Percentiles rank a stretch among this genome's conserved stretches.
phyloP scores from a whole-genome alignment of 352 stramenopile genomes.

The Phytophthora melonis region DNA sequence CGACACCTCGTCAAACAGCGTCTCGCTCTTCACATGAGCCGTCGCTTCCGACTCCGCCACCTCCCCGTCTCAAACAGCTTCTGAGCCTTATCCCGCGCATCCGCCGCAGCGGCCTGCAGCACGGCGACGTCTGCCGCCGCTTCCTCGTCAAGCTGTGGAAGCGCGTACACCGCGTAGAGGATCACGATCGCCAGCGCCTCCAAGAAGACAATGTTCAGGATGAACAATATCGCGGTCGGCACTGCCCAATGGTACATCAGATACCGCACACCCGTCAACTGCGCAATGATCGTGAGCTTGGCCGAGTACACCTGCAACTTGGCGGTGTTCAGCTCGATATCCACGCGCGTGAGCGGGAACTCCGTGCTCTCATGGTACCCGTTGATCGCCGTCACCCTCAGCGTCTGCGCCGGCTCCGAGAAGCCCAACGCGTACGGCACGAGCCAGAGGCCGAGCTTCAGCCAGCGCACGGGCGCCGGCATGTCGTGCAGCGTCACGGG shows the following conservation, averaged over 20 bases:
- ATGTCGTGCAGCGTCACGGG: constrained; percentile 70
- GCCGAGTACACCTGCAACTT: constrained; percentile 75
- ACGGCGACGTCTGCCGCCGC: constrained; percentile 23
- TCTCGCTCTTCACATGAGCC: constrained; percentile 51
- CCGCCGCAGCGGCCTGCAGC: constrained; percentile 30
- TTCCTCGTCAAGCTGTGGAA: constrained; percentile 50
- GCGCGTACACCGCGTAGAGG: constrained; percentile 70
- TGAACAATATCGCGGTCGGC: constrained; percentile 72
- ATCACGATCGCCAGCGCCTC: constrained; percentile 73
- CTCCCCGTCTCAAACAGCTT: constrained; percentile 25
- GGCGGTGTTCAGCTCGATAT: constrained; percentile 72
- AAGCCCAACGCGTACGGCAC: constrained; percentile 66
- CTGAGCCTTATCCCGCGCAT: constrained; percentile 39
- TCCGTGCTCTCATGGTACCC: constrained; percentile 66
- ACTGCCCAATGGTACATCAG: constrained; percentile 91
- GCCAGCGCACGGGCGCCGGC: constrained; percentile 65
- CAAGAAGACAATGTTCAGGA: constrained; percentile 83
- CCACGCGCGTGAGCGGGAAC: constrained; percentile 61
- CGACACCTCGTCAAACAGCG: constrained; percentile 27
- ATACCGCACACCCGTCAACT: constrained; percentile 83
- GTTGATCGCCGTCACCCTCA: constrained; percentile 71
- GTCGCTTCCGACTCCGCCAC: constrained; percentile 30
- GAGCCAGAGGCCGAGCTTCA: constrained; percentile 56
- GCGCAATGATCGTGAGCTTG: constrained; percentile 84
- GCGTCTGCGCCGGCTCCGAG: constrained; percentile 61